Evolutionary conservation across 208 protist species (phyloP).

Genomic region (Naegleria gruberi): DNA sequence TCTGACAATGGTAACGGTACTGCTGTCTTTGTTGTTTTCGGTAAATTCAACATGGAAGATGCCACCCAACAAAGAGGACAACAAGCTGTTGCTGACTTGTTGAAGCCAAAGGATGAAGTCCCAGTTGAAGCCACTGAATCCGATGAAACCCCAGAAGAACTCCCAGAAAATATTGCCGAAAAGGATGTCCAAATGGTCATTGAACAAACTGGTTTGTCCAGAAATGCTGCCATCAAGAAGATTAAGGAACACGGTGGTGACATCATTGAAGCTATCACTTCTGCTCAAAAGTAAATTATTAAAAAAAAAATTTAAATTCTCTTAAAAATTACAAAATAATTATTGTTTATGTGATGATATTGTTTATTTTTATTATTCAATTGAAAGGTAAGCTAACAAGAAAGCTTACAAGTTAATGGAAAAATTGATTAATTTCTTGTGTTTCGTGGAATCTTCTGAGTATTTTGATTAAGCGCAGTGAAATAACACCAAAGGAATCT

Average conservation of each 20-base stretch:
- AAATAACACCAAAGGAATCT: no score
- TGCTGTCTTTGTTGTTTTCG: slow-evolving; percentile 77
- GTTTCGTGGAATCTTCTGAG: no score
- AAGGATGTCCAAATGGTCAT: slow-evolving; percentile 20
- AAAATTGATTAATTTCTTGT: no score
- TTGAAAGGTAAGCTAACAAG: no score
- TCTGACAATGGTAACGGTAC: slow-evolving; percentile 30
- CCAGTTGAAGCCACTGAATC: not conserved
- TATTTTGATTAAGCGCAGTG: no score
- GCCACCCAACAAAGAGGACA: not conserved
- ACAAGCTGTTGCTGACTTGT: not conserved
- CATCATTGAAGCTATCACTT: slow-evolving; percentile 17
- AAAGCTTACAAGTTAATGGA: no score
- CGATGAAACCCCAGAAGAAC: not conserved
- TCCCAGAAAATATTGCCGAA: not conserved
- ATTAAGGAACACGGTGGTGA: slow-evolving; percentile 11
- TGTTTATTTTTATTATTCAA: no score
- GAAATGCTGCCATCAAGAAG: not conserved
- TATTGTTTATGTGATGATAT: no score
- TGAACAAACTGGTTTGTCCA: not conserved
- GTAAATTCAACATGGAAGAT: slow-evolving; percentile 74
- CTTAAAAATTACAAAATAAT: not conserved
- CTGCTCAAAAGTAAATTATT: not conserved
- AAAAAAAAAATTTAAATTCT: no score
- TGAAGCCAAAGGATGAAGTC: not conserved